phyloP scores from a whole-genome alignment of 208 protist genomes.

The Leishmania martiniquensis region DNA sequence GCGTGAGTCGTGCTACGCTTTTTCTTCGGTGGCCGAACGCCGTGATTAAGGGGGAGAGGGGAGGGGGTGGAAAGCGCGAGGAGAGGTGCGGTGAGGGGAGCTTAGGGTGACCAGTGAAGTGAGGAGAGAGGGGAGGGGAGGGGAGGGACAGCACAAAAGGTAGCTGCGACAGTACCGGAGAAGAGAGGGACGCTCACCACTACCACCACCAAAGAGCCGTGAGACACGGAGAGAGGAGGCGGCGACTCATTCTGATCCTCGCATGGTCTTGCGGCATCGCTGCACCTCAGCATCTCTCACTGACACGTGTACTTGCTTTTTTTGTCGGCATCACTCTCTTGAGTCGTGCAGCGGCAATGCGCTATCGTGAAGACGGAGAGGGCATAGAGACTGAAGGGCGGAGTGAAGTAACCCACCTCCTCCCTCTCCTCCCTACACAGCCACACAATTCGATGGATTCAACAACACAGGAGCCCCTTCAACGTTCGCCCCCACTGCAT shows the following conservation, averaged over 20 bases:
- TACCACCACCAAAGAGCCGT: slow-evolving; percentile 5
- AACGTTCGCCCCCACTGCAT: neutral
- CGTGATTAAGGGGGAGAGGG: neutral
- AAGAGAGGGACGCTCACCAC: neutral
- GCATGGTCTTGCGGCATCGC: neutral
- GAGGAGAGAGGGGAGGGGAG: neutral
- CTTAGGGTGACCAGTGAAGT: too few relatives aligned
- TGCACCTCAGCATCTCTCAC: neutral
- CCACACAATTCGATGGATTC: neutral
- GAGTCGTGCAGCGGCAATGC: neutral
- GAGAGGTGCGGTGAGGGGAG: too few relatives aligned
- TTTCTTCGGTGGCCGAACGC: neutral
- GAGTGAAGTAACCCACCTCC: neutral
- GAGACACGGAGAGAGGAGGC: neutral
- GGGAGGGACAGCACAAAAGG: neutral
- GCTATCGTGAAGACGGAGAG: neutral
- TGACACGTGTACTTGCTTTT: neutral
- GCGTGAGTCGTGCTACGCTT: neutral
- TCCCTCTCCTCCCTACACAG: too few relatives aligned
- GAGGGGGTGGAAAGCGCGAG: too few relatives aligned
- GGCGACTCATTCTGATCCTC: neutral
- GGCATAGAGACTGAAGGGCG: neutral
- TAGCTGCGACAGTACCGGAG: neutral
- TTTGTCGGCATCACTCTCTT: neutral
- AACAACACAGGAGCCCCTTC: neutral